A percentile compares a stretch with the other conserved stretches of the same genome.
Conservation (phyloP, 208 protist species). For the Angomonas ambiguus region DNA sequence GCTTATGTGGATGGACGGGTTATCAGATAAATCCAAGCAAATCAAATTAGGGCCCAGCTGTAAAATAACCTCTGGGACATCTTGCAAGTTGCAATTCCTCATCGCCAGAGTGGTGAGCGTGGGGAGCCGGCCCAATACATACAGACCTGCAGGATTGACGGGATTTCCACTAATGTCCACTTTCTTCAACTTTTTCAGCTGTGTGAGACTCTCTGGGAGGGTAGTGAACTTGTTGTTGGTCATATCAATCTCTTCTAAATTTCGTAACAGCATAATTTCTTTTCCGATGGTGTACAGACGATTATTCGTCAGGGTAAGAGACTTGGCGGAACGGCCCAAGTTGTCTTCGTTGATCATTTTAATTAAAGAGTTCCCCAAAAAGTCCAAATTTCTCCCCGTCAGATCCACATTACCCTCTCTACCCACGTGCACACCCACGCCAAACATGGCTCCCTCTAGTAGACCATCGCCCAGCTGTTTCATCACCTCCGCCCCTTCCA, state of each 20-base stretch:
- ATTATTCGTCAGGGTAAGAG: constrained; percentile 73
- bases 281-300: constrained; percentile 73
- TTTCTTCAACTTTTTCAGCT: constrained; percentile 44
- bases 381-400: constrained; percentile 53
- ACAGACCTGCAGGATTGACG: constrained; percentile 44
- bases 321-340: constrained; percentile 60
- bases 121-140: constrained; percentile 39
- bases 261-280: constrained; percentile 61
- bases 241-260: constrained; percentile 73
- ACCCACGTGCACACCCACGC: constrained; percentile 74
- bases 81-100: constrained; percentile 43
- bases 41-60: constrained; percentile 26
- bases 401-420: constrained; percentile 79
- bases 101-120: constrained; percentile 47
- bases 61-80: constrained; percentile 43
- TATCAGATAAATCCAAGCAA: constrained; percentile 77
- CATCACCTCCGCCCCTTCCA: constrained; percentile 7
- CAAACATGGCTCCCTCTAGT: constrained; percentile 40
- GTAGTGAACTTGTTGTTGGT: constrained; percentile 69
- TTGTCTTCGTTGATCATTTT: constrained; percentile 60
- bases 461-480: constrained; percentile 11
- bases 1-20: constrained; percentile 43
- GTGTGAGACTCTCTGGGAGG: constrained; percentile 53
- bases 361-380: constrained; percentile 53
- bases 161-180: constrained; percentile 71